phyloP scores from a whole-genome alignment of 2,329 filamentous ascomycete genomes.

The Sclerotinia trifoliorum region DNA sequence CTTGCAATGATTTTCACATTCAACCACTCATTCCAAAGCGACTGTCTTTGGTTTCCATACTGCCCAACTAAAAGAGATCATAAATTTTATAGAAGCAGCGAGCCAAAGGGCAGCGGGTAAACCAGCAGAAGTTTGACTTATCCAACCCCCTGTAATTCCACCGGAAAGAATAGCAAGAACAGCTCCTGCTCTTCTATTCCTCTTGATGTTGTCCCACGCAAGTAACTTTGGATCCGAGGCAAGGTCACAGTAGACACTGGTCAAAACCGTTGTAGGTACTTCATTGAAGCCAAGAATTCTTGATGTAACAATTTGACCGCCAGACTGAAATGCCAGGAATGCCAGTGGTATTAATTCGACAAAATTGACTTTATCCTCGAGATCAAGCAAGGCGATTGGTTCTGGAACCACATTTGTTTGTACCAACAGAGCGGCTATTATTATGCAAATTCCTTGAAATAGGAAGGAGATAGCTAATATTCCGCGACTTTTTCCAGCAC shows the following conservation, averaged over 20 bases:
- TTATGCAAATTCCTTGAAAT: slow-evolving; percentile 51
- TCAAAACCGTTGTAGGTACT: slow-evolving; percentile 75
- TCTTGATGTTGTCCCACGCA: slow-evolving; percentile 48
- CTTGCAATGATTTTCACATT: neutral
- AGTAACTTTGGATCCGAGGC: slow-evolving; percentile 64
- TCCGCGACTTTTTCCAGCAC: slow-evolving; percentile 40
- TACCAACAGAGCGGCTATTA: slow-evolving; percentile 53
- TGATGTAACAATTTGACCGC: slow-evolving; percentile 74
- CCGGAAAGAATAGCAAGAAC: slow-evolving; percentile 53
- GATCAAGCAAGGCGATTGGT: slow-evolving; percentile 39
- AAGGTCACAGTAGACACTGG: slow-evolving; percentile 78
- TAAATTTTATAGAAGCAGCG: slow-evolving; percentile 50
- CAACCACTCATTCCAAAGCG: neutral
- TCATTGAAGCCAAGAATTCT: slow-evolving; percentile 67
- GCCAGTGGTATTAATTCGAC: slow-evolving; percentile 47
- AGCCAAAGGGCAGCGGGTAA: slow-evolving; percentile 52
- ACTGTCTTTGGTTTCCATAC: slow-evolving; percentile 50
- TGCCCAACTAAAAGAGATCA: slow-evolving; percentile 58
- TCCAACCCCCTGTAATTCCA: slow-evolving; percentile 54
- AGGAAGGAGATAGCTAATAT: slow-evolving; percentile 51
- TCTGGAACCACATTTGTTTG: slow-evolving; percentile 48
- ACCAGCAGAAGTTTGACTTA: slow-evolving; percentile 51
- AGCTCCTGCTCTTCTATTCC: slow-evolving; percentile 52
- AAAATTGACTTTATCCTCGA: slow-evolving; percentile 40
- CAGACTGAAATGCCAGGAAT: slow-evolving; percentile 66